Evolutionary conservation across 2,329 filamentous ascomycete species (phyloP).

Genomic region (Colletotrichum tofieldiae): DNA sequence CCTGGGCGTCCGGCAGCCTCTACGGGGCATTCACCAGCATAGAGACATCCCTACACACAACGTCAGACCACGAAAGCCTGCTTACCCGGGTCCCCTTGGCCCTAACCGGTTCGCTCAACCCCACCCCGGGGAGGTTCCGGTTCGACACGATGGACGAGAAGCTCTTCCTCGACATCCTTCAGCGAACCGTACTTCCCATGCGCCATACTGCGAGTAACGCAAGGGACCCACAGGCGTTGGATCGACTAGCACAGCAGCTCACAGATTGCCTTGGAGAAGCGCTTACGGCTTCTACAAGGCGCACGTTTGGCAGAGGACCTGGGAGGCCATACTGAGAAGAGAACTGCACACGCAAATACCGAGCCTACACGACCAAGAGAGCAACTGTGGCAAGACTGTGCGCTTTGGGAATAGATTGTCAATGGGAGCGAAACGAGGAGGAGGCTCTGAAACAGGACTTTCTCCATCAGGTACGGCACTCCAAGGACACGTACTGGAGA

Average conservation of each 20-base stretch:
- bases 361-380: background rate
- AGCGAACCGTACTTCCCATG: background rate
- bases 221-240: background rate
- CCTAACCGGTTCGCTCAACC: background rate
- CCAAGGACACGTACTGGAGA: background rate
- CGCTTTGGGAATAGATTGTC: background rate
- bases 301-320: background rate
- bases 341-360: background rate
- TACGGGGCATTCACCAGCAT: slow-evolving; percentile 6
- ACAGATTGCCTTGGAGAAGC: slow-evolving; percentile 2
- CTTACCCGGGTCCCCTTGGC: slow-evolving; percentile 19
- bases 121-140: slow-evolving; percentile 5
- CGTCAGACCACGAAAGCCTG: slow-evolving; percentile 8
- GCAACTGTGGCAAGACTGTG: background rate
- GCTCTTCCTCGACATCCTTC: background rate
- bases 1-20: slow-evolving; percentile 9
- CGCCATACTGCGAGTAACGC: background rate
- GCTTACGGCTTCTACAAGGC: slow-evolving; percentile 7
- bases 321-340: background rate
- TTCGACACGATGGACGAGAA: slow-evolving; percentile 3
- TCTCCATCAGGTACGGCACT: background rate
- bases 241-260: background rate
- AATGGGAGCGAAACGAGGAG: background rate
- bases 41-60: slow-evolving; percentile 8
- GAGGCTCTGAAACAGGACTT: background rate